These are phyloP conservation scores for Fusarium papillatum DNA, from an alignment of 2,329 filamentous ascomycete species.

Conservation along the genomic window DNA sequence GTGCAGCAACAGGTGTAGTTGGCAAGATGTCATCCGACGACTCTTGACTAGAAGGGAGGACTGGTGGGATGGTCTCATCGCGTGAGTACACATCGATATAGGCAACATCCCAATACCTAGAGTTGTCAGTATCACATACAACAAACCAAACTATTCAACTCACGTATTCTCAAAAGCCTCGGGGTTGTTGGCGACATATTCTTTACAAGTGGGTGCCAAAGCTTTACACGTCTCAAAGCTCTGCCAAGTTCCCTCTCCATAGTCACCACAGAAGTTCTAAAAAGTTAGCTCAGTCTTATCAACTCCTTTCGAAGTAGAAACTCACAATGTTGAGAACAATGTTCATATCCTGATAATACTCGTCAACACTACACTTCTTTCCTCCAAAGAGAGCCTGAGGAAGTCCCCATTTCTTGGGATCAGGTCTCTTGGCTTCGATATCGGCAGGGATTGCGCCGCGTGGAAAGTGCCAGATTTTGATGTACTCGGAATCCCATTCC, in stretches of 20 bases:
- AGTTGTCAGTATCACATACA: neutral
- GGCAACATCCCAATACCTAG: constrained; percentile 65
- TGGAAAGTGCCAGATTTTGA: constrained; percentile 84
- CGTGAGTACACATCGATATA: constrained; percentile 63
- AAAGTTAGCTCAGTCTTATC: neutral
- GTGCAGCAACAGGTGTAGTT: neutral
- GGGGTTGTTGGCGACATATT: constrained; percentile 62
- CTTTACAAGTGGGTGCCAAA: constrained; percentile 58
- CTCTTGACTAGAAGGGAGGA: constrained; percentile 6
- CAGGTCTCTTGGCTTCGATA: constrained; percentile 69
- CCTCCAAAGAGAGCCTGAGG: constrained; percentile 80
- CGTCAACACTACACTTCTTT: constrained; percentile 72
- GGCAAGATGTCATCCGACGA: neutral
- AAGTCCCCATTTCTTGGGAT: constrained; percentile 76
- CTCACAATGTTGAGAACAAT: constrained; percentile 78
- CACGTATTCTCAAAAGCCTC: constrained; percentile 55
- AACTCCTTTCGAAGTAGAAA: neutral
- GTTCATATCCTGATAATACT: constrained; percentile 76
- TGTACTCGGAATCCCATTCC: constrained; percentile 76
- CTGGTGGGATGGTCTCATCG: constrained; percentile 15
- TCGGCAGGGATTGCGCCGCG: constrained; percentile 75
- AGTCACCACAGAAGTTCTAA: constrained; percentile 82
- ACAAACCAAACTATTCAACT: constrained; percentile 23
- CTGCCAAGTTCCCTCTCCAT: constrained; percentile 68
- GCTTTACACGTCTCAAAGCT: constrained; percentile 52